Base-by-base conservation (phyloP, 1,284 basidiomycete genomes). In the Pisolithus thermaeus region DNA sequence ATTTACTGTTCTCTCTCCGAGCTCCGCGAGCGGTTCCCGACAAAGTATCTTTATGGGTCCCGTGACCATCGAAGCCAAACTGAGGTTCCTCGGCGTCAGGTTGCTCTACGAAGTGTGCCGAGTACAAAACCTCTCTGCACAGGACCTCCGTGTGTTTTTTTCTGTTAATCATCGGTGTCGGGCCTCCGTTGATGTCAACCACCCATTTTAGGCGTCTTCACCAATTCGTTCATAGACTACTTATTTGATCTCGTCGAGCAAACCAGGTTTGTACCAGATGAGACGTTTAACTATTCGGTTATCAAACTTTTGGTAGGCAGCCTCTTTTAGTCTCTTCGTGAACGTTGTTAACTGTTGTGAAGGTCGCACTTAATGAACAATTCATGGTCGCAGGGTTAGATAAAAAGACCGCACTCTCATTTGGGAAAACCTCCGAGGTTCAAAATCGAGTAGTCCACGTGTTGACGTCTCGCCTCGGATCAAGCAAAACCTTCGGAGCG, bases 321-420 rank as follows among this genome's bases (percentile, higher is more conserved):
- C 5, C 9, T 9, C 4, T 45, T 12, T 16, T 20, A 20, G 23
- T 42, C 47, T n/a, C 39, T 37, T 32, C n/a, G 35, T 50, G 28
- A 7, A 45, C 23, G 38, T 12, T 11, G 12, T 47, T 59, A 25
- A 52, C 23, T 28, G 25, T 54, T 23, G 11, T 27, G 47, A 49
- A 92, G 90, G 84, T 92, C 39, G 90, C 96, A 0, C 76, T 99
- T 38, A 98, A 98, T 65, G 96, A 99, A 69, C 96, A 99, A 69
- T 98, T 97, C 72, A 98, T 99, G 96, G 92, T 98, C 8, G 84
- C 82, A 2, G 74, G 73, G 16, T 58, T 80, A 46, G 70, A 69
- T 45, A 67, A 28, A 28, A 43, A 43, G n/a, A n/a, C 64, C 14
- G 58, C 27, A n/a, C 49, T 4, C 32, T 35, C 60, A 51, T 58